Evolutionary conservation across 2,329 filamentous ascomycete species (phyloP), one percentile per base, ranked within the genome.

Genomic region (Neoscytalidium dimidiatum): DNA sequence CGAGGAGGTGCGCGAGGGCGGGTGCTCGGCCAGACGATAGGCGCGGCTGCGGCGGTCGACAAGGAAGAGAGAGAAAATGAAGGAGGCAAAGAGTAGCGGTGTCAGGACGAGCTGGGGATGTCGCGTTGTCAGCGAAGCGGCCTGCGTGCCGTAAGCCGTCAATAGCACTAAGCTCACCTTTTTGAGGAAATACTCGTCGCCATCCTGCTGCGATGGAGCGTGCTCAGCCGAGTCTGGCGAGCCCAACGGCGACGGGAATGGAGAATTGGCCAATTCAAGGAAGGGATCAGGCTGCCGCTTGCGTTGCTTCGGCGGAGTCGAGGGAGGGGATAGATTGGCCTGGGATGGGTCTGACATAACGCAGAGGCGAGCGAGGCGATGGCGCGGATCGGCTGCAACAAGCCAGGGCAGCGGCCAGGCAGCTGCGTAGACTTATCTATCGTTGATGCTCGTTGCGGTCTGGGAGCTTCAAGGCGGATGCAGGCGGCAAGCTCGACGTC

Each of bases 1-100:
- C 41, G 69, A 74, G 67, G 70, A 79, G 76, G 62, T 71, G 78
- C 64, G 64, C 21, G 44, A 21, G 2, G 61, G 43, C 26, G 72
- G 68, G 67, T 74, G 74, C 65, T 78, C 70, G 66, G 72, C 71
- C 66, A 75, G 69, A 31, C 75, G 87, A 81, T 75, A 81, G 72
- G 71, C 81, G 71, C 70, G 86, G 77, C 82, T 86, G 65, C 81
- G 81, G 58, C 83, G 78, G 77, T 91, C 88, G 48, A 91, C 83
- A 60, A 90, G 75, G 72, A 84, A 82, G 51, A 91, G 84, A 1
- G 88, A 90, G 68, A 90, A 51, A 46, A 92, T 74, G 76, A 91
- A 90, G 23, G 86, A 84, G 58, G 86, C 79, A 73, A 90, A 85
- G 68, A 87, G 82, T 67, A 91, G 69, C 7, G 89, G 88, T 0